Evolutionary conservation across 2,329 filamentous ascomycete species (phyloP).

Genomic region (Davidsoniella neocaledoniae): DNA sequence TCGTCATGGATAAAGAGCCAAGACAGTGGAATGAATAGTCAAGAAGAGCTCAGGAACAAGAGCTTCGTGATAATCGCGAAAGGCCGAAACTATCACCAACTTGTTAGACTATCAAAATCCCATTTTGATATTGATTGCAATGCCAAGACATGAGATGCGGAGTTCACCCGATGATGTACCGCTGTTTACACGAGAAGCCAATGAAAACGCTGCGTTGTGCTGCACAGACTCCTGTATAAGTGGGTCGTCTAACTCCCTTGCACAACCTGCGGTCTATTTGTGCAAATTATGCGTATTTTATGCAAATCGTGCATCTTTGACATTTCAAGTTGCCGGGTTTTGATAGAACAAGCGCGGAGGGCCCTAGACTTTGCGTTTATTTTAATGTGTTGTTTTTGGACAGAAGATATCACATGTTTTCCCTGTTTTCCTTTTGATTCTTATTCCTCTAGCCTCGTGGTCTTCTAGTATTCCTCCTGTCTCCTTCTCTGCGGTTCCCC

Average conservation of each 20-base stretch:
- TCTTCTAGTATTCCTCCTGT: no score
- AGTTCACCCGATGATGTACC: neutral
- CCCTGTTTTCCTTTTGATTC: no score
- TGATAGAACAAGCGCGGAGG: no score
- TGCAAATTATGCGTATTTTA: neutral
- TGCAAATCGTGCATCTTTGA: neutral
- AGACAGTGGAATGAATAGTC: neutral
- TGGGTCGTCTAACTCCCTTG: neutral
- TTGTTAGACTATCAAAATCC: no score
- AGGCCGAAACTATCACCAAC: neutral
- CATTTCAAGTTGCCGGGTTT: no score
- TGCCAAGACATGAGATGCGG: neutral
- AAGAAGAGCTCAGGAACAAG: neutral
- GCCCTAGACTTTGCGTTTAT: no score
- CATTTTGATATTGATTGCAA: neutral
- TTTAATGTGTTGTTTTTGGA: no score
- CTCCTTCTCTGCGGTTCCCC: no score
- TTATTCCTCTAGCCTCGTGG: no score
- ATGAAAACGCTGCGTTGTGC: neutral
- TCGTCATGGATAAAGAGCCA: no score
- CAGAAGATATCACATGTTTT: no score
- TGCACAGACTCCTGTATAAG: neutral
- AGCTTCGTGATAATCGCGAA: neutral
- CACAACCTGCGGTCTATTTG: neutral
- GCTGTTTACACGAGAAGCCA: neutral